Evolutionary conservation across 1,284 basidiomycete genomes (phyloP), one percentile per base, ranked within the genome.

Genomic region (Fistulinella staudtii): DNA sequence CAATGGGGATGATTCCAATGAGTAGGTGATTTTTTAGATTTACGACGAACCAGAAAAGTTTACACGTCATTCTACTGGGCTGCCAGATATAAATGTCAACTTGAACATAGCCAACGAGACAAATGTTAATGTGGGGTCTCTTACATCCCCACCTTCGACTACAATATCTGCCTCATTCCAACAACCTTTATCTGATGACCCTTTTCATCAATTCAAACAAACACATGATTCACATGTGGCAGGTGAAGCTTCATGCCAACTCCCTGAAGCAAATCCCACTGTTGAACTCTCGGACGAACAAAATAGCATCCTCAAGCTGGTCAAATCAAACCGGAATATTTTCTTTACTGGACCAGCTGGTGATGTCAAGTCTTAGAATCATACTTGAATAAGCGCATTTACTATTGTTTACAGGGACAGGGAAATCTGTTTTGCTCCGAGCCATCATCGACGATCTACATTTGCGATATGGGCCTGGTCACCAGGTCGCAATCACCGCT

Each of bases 331-430:
- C 4, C 71, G 76, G 55, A 88, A 74, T 50, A 76, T 89, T 7
- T 91, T 91, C 69, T 91, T 89, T 68, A 91, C 88, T 0, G 88
- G 88, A 9, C 82, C 81, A 41, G 88, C 84, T 38, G 82, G 82
- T 82, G 69, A 58, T 8, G 8, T 14, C 44, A 35, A 10, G n/a
- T 33, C 30, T 22, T 5, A 31, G 22, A 22, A 27, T 13, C 6
- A 9, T 28, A 20, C 10, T 31, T 25, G n/a, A 25, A 49, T 18
- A 10, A 15, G 10, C 24, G 13, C 21, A 34, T 38, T 64, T 15
- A 60, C 34, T 29, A 21, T 36, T 10, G 4, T 48, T 48, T 46
- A 15, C 45, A 85, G 86, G 86, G 51, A 89, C 88, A 9, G 87
- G 88, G 44, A 90, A 90, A 65, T 89, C 87, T 0, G 82, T 90